These are phyloP conservation scores for Penicillium sp. DNA, from an alignment of 2,329 filamentous ascomycete genomes.

Conservation along the genomic window DNA sequence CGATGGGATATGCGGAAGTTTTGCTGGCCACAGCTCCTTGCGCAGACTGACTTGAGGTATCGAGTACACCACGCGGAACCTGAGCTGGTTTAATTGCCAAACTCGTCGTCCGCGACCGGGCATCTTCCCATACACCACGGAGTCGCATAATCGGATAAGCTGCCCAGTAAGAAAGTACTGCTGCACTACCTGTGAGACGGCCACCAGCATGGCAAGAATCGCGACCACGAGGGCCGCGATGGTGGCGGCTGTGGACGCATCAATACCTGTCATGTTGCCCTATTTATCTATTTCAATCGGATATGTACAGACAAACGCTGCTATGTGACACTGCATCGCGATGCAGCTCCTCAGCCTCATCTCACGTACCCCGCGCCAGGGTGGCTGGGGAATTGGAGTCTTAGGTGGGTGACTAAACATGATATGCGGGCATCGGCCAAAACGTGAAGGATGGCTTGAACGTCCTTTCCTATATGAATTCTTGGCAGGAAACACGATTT, in stretches of 20 bases:
- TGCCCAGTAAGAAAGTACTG: slow-evolving; percentile 3
- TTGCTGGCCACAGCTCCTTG: background rate
- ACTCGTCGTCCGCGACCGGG: slow-evolving; percentile 5
- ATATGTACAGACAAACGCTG: background rate
- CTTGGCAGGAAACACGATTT: no score
- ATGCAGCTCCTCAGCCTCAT: background rate
- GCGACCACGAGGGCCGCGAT: slow-evolving; percentile 7
- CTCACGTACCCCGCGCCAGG: background rate
- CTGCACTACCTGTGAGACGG: slow-evolving; percentile 1
- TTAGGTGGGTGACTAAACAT: background rate
- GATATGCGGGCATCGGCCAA: background rate
- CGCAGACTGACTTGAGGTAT: slow-evolving; percentile 3
- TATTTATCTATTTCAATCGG: background rate
- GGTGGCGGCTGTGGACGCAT: slow-evolving; percentile 3
- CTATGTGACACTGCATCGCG: background rate
- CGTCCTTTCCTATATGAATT: no score
- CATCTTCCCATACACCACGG: slow-evolving; percentile 8
- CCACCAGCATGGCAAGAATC: slow-evolving; percentile 7
- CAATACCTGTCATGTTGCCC: background rate
- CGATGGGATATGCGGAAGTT: slow-evolving; percentile 5
- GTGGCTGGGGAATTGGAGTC: background rate
- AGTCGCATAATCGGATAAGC: slow-evolving; percentile 8
- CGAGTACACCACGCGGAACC: slow-evolving; percentile 3
- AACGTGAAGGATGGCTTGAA: background rate
- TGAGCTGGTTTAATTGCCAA: slow-evolving; percentile 4